These are phyloP conservation scores for Leccinum rimulosum DNA, from an alignment of 768 basidiomycete species.

Conservation along the genomic window DNA sequence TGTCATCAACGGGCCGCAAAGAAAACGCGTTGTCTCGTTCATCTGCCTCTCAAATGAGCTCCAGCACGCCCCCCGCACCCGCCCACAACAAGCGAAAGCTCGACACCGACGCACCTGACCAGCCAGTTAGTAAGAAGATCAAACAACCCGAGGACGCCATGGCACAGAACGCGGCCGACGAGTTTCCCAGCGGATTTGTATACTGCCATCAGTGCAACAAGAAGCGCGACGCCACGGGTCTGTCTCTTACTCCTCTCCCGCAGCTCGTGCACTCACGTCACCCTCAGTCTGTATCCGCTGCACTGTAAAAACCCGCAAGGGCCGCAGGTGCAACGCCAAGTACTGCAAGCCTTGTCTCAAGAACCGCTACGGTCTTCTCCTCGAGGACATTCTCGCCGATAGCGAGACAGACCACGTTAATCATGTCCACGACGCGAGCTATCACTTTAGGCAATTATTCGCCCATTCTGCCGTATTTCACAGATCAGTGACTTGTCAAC, in stretches of 20 bases:
- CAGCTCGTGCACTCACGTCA: conserved; percentile 8
- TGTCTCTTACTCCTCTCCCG: conserved; percentile 14
- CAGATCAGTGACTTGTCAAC: conserved; percentile 14
- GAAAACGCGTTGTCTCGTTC: conserved; percentile 45
- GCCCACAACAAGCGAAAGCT: conserved; percentile 50
- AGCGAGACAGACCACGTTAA: conserved; percentile 26
- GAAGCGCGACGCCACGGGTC: conserved; percentile 55
- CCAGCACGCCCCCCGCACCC: conserved; percentile 30
- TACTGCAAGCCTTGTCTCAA: conserved; percentile 67
- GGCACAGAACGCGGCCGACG: conserved; percentile 20
- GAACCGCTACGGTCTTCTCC: conserved; percentile 54
- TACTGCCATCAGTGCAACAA: conserved; percentile 74
- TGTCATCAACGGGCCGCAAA: conserved; percentile 39
- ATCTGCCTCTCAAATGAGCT: conserved; percentile 26
- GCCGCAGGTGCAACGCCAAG: conserved; percentile 50
- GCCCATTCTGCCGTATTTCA: conserved; percentile 7
- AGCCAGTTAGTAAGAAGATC: conserved; percentile 20
- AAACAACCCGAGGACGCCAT: conserved; percentile 29
- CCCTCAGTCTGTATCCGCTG: conserved; percentile 36
- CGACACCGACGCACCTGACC: conserved; percentile 26
- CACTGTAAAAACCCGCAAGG: conserved; percentile 33
- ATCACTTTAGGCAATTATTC: conserved; percentile 51
- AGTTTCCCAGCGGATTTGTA: conserved; percentile 39
- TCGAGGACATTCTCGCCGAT: conserved; percentile 43
- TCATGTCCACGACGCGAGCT: conserved; percentile 34